phyloP scores from a whole-genome alignment of 768 basidiomycete species.

The Leccinum variicolor region DNA sequence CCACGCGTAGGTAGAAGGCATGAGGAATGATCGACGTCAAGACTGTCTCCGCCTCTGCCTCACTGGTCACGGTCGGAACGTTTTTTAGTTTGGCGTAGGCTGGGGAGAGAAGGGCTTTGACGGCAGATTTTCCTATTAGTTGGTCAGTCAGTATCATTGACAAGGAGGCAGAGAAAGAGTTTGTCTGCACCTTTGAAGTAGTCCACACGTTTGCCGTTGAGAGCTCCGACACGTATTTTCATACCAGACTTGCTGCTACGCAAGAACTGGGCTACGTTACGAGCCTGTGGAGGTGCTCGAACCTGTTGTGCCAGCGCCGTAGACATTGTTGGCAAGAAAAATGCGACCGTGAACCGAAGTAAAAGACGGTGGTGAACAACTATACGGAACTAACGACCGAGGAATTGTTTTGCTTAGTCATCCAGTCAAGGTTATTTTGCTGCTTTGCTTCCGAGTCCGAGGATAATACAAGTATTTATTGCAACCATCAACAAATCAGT shows the following conservation, averaged over 20 bases:
- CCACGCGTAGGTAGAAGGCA: slow-evolving; percentile 91
- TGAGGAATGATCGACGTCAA: slow-evolving; percentile 71
- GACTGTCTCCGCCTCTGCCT: slow-evolving; percentile 68
- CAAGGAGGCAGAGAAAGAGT: not conserved
- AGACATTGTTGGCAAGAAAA: slow-evolving; percentile 28
- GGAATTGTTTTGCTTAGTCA: slow-evolving; percentile 14
- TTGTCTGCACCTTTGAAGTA: slow-evolving; percentile 90
- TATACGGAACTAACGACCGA: not conserved
- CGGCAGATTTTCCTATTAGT: slow-evolving; percentile 78
- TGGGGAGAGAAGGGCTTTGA: slow-evolving; percentile 89
- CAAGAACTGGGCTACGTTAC: slow-evolving; percentile 82
- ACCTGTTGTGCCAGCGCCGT: slow-evolving; percentile 64
- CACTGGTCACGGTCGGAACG: slow-evolving; percentile 67
- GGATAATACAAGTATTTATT: no score
- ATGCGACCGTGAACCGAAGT: not conserved
- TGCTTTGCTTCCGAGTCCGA: no score
- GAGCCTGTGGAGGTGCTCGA: slow-evolving; percentile 75
- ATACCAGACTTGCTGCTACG: slow-evolving; percentile 83
- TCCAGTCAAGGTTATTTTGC: not conserved
- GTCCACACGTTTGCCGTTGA: slow-evolving; percentile 93
- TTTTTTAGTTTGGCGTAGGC: slow-evolving; percentile 88
- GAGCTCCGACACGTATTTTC: slow-evolving; percentile 84
- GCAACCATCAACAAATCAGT: not conserved
- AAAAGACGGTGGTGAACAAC: not conserved
- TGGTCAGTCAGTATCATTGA: not conserved